Percentiles rank a stretch among this genome's conserved stretches.
phyloP scores from a whole-genome alignment of 768 basidiomycete species.

The Amanita rubescens region DNA sequence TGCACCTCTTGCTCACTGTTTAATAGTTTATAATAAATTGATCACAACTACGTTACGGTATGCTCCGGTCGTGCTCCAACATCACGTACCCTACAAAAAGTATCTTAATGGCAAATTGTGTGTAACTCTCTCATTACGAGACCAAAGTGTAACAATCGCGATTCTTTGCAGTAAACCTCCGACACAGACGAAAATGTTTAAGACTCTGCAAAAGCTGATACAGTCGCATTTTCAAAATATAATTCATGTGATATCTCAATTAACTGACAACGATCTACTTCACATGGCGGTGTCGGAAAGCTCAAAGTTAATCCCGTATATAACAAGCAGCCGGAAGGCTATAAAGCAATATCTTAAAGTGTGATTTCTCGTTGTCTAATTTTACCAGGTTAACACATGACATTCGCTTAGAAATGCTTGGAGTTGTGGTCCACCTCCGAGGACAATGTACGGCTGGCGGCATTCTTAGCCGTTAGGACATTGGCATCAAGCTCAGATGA shows the following conservation, averaged over 20 bases:
- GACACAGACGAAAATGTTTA: conserved; percentile 73
- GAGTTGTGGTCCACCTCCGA: conserved; percentile 77
- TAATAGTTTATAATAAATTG: conserved; percentile 88
- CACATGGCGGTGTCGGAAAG: conserved; percentile 76
- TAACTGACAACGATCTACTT: conserved; percentile 58
- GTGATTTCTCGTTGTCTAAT: conserved; percentile 4
- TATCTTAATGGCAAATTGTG: conserved; percentile 81
- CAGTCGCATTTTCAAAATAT: conserved; percentile 87
- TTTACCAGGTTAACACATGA: neutral
- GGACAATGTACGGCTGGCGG: conserved; percentile 76
- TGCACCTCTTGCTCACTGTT: conserved; percentile 3
- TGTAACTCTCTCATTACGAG: conserved; percentile 21
- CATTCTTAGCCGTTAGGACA: conserved; percentile 78
- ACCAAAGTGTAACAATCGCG: conserved; percentile 1
- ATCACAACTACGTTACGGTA: conserved; percentile 81
- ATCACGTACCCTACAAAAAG: conserved; percentile 86
- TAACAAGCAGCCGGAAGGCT: conserved; percentile 75
- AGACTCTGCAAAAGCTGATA: conserved; percentile 79
- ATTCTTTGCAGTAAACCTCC: conserved; percentile 66
- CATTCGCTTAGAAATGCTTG: conserved; percentile 57
- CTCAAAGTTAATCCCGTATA: conserved; percentile 84
- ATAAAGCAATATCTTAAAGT: conserved; percentile 87
- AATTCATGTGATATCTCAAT: conserved; percentile 68
- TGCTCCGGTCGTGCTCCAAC: conserved; percentile 81
- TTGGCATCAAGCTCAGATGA: conserved; percentile 74